Percentiles rank a stretch among this genome's conserved stretches.
phyloP scores from a whole-genome alignment of 83 land plant genomes.

The Isoetes engelmannii region DNA sequence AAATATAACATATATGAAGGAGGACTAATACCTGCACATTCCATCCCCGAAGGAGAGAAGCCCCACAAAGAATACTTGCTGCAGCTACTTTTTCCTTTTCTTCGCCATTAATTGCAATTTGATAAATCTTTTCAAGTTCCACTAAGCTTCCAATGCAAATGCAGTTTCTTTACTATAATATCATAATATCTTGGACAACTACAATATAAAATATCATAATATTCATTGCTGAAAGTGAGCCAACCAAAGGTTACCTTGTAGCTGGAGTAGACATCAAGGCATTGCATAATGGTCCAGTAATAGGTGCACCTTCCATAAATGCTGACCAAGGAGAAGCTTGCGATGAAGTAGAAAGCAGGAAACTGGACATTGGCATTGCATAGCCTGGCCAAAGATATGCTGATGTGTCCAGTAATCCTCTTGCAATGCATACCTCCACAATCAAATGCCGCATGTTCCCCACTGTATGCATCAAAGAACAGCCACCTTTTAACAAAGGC shows the following conservation, averaged over 20 bases:
- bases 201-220: neutral
- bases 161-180: slow-evolving; percentile 7
- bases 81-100: slow-evolving; percentile 67
- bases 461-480: slow-evolving; percentile 22
- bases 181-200: slow-evolving; percentile 21
- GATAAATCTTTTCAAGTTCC: slow-evolving; percentile 62
- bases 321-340: slow-evolving; percentile 67
- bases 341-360: slow-evolving; percentile 24
- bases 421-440: slow-evolving; percentile 86
- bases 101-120: slow-evolving; percentile 53
- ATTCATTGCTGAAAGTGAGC: neutral
- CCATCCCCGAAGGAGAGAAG: slow-evolving; percentile 71
- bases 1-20: slow-evolving; percentile 2
- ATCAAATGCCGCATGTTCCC: slow-evolving; percentile 79
- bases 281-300: slow-evolving; percentile 40
- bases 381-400: slow-evolving; percentile 82
- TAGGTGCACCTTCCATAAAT: slow-evolving; percentile 73
- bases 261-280: slow-evolving; percentile 64
- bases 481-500: no score
- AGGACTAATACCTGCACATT: slow-evolving; percentile 58
- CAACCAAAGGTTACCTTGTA: slow-evolving; percentile 49
- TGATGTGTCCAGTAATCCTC: slow-evolving; percentile 71
- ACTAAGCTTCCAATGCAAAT: slow-evolving; percentile 57
- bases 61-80: slow-evolving; percentile 75
- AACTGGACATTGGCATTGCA: slow-evolving; percentile 19